Evolutionary conservation across 352 stramenopile genomes (phyloP), one percentile per base, ranked within the genome.

Genomic region (Phytophthora tubulina): DNA sequence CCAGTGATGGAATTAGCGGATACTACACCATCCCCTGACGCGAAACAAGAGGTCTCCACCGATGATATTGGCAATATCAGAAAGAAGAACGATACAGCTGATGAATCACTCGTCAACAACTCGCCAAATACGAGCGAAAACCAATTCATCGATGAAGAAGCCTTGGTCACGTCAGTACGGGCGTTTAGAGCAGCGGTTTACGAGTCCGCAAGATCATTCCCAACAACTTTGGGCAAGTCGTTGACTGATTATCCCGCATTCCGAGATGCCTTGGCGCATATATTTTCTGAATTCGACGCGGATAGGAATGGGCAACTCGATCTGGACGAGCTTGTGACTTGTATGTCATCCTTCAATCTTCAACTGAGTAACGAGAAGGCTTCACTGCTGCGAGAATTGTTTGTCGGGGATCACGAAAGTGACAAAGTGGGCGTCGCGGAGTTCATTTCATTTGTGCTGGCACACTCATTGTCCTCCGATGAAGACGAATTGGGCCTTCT

Each of bases 371-470:
- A 63, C 0, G 73, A 83, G 0, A 85, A 90, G 41, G 36, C 88
- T 31, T 75, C 61, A 2, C 68, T 91, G 39, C 53, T 95, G 0
- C 75, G 74, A n/a, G 78, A 91, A 30, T 84, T 88, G 45, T 92
- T 95, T 55, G 63, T 72, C 7, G 58, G 60, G 0, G 76, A 82
- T 2, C 27, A 56, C 7, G 70, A 65, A 6, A 82, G 55, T n/a
- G 76, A 76, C 9, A 78, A 53, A 17, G 55, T 95, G 10, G 80
- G 80, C 27, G 90, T 92, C 13, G 59, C 71, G 4, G 85, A 95
- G 57, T 93, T 93, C 65, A 88, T 92, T 38, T 92, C 87, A 3
- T 95, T 95, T 56, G 81, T 88, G 8, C 67, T 95, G 2, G 72
- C 79, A 30, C 53, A 79, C 36, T 67, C 67, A 15, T 61, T 59